Evolutionary conservation across 768 basidiomycete genomes (phyloP).

Genomic region (Boletellus emodensis): DNA sequence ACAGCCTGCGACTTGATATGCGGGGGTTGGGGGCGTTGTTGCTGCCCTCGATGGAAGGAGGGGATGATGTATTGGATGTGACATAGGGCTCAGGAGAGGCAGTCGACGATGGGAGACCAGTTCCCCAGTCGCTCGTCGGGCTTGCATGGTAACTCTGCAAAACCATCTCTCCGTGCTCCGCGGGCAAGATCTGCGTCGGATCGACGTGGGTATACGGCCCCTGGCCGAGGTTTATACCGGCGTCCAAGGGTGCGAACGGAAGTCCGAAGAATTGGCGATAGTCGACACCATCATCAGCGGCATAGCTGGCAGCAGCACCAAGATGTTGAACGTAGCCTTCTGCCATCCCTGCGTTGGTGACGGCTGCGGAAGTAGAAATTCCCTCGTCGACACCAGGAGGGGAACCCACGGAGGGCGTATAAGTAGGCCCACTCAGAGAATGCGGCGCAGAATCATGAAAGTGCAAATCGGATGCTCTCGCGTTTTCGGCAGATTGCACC

Average conservation of each 20-base stretch:
- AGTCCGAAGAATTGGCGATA: slow-evolving; percentile 63
- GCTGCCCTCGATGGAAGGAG: slow-evolving; percentile 59
- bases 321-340: slow-evolving; percentile 66
- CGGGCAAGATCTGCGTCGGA: slow-evolving; percentile 80
- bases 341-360: slow-evolving; percentile 65
- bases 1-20: slow-evolving; percentile 52
- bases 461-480: slow-evolving; percentile 28
- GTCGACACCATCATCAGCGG: slow-evolving; percentile 57
- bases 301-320: slow-evolving; percentile 48
- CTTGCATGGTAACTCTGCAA: slow-evolving; percentile 62
- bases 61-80: slow-evolving; percentile 67
- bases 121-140: slow-evolving; percentile 82
- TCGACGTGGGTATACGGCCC: slow-evolving; percentile 78
- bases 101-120: slow-evolving; percentile 63
- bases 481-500: slow-evolving; percentile 26
- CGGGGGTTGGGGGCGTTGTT: slow-evolving; percentile 28
- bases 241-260: slow-evolving; percentile 55
- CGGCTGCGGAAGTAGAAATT: slow-evolving; percentile 45
- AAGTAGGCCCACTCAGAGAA: slow-evolving; percentile 29
- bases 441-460: slow-evolving; percentile 31
- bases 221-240: slow-evolving; percentile 36
- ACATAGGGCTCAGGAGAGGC: slow-evolving; percentile 76
- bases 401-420: slow-evolving; percentile 35
- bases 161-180: slow-evolving; percentile 38
- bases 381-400: slow-evolving; percentile 40